These are phyloP conservation scores for Herpetomonas samuelpessoai DNA, from an alignment of 208 protist genomes.

Conservation along the genomic window DNA sequence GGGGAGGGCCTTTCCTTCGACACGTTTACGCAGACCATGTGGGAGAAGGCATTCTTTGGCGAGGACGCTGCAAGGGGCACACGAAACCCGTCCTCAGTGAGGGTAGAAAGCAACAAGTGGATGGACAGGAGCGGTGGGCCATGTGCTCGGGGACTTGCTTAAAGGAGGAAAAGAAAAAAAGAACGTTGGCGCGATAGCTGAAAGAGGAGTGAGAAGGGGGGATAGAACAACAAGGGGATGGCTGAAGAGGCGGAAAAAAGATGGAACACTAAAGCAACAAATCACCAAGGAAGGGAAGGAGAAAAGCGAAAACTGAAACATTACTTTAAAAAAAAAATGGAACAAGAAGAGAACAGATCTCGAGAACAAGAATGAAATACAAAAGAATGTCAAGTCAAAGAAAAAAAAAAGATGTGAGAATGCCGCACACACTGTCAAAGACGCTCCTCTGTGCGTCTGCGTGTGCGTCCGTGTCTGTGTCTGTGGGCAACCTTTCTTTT, in stretches of 20 bases:
- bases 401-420: slow-evolving; percentile 16
- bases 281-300: too few relatives aligned
- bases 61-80: not conserved
- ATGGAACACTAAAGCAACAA: too few relatives aligned
- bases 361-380: too few relatives aligned
- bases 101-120: not conserved
- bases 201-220: slow-evolving; percentile 3
- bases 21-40: too few relatives aligned
- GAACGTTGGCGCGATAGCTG: too few relatives aligned
- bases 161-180: slow-evolving; percentile 1
- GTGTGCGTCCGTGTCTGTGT: not conserved
- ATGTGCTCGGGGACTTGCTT: not conserved
- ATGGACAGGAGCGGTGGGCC: not conserved
- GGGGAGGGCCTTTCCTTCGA: not conserved
- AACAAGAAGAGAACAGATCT: not conserved
- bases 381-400: slow-evolving; percentile 1
- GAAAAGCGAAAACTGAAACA: too few relatives aligned
- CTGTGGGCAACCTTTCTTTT: not conserved
- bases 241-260: not conserved
- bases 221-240: not conserved
- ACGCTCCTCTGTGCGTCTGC: not conserved
- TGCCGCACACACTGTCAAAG: too few relatives aligned
- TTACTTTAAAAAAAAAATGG: slow-evolving; percentile 7
- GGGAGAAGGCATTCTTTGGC: too few relatives aligned
- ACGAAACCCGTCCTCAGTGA: slow-evolving; percentile 1